Evolutionary conservation across 805 yeast genomes (phyloP).

Genomic region (Nakazawaea molendinolei): DNA sequence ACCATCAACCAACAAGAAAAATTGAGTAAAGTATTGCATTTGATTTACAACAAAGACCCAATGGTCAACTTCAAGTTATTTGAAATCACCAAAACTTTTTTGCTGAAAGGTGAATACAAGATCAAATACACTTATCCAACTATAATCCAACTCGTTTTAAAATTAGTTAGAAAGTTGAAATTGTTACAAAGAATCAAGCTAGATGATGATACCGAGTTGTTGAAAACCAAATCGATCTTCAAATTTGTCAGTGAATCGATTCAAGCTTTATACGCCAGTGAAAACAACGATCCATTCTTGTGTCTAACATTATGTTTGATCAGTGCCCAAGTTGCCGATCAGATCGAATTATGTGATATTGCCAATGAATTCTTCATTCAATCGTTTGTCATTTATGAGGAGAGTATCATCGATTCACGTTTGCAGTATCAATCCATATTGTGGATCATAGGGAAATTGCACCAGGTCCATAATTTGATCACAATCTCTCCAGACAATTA

Average conservation of each 20-base stretch:
- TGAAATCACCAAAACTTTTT: constrained; percentile 36
- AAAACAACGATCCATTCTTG: constrained; percentile 25
- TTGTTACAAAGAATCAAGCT: constrained; percentile 19
- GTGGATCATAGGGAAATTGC: constrained; percentile 38
- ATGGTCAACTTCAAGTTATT: constrained; percentile 39
- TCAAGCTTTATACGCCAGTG: constrained; percentile 51
- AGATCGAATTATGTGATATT: constrained; percentile 60
- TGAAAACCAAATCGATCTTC: constrained; percentile 36
- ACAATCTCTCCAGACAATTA: constrained; percentile 49
- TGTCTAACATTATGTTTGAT: constrained; percentile 48
- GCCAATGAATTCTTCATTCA: constrained; percentile 86
- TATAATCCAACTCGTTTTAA: constrained; percentile 54
- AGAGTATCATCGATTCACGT: constrained; percentile 40
- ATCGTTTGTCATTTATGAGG: constrained; percentile 80
- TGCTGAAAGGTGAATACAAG: constrained; percentile 48
- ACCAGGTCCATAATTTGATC: constrained; percentile 34
- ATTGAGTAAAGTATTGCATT: constrained; percentile 63
- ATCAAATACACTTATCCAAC: constrained; percentile 71
- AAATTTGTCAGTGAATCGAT: constrained; percentile 66
- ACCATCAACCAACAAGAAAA: constrained; percentile 46
- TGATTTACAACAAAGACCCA: constrained; percentile 46
- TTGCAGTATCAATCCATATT: constrained; percentile 43
- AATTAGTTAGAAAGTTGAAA: constrained; percentile 45
- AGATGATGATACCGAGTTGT: constrained; percentile 17
- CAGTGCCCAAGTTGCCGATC: constrained; percentile 76